These are phyloP conservation scores for Claviceps citrina DNA, from an alignment of 2,329 filamentous ascomycete genomes.

Conservation along the genomic window DNA sequence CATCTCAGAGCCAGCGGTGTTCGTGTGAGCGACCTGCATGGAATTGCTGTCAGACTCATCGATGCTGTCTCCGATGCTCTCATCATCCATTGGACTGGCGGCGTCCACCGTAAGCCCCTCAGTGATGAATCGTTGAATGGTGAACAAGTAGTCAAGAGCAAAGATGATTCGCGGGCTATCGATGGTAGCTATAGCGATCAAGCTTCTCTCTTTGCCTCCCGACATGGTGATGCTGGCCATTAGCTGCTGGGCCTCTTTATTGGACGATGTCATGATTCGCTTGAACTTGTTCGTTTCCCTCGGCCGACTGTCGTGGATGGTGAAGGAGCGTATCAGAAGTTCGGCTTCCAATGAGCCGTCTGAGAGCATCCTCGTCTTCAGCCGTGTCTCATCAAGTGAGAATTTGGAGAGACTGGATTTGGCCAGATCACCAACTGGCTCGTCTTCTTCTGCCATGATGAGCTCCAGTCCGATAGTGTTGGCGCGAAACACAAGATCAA, in stretches of 20 bases:
- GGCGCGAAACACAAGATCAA: slow-evolving; percentile 83
- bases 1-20: slow-evolving; percentile 18
- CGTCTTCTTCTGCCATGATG: slow-evolving; percentile 57
- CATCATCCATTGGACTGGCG: slow-evolving; percentile 32
- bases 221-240: slow-evolving; percentile 96
- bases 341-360: slow-evolving; percentile 88
- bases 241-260: slow-evolving; percentile 89
- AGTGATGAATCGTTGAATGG: slow-evolving; percentile 68
- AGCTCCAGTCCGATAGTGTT: slow-evolving; percentile 80
- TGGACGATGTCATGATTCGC: slow-evolving; percentile 94
- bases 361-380: slow-evolving; percentile 86
- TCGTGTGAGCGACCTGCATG: slow-evolving; percentile 31
- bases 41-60: slow-evolving; percentile 47
- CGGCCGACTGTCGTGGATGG: slow-evolving; percentile 80
- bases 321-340: slow-evolving; percentile 84
- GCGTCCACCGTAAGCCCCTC: slow-evolving; percentile 52
- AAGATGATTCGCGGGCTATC: slow-evolving; percentile 93
- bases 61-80: slow-evolving; percentile 38
- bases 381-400: slow-evolving; percentile 77
- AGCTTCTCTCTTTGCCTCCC: slow-evolving; percentile 60
- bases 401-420: slow-evolving; percentile 81
- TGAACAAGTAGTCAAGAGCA: slow-evolving; percentile 87
- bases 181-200: slow-evolving; percentile 84
- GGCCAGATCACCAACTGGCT: slow-evolving; percentile 64
- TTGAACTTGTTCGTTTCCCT: slow-evolving; percentile 88